A percentile compares a stretch with the other conserved stretches of the same genome.
Conservation (phyloP, 2,329 filamentous ascomycete species). For the Camillea tinctor region DNA sequence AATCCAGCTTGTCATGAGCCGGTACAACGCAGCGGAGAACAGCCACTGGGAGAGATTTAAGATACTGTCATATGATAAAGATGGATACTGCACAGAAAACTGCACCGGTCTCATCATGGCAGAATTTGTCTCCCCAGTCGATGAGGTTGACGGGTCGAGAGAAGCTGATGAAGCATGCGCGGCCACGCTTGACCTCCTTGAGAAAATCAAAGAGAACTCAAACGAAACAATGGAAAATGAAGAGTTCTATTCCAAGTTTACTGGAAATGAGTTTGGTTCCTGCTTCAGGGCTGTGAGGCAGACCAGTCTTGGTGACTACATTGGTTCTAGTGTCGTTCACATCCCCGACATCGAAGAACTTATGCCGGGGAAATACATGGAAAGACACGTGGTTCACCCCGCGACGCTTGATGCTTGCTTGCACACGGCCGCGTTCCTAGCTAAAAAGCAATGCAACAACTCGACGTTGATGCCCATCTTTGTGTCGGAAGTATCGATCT, state of each 20-base stretch:
- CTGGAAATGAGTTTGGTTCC: slow-evolving; percentile 7
- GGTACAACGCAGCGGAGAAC: neutral
- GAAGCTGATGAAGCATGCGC: neutral
- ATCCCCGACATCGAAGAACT: slow-evolving; percentile 1
- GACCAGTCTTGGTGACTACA: neutral
- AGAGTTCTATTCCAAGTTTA: slow-evolving; percentile 1
- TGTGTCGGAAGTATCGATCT: neutral
- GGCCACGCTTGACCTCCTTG: neutral
- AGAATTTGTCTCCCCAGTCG: neutral
- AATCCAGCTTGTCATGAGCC: neutral
- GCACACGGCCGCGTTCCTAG: slow-evolving; percentile 1
- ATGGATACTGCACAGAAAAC: neutral
- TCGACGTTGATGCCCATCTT: slow-evolving; percentile 2
- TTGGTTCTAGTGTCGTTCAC: neutral
- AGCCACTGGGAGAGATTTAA: neutral
- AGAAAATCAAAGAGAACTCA: no score
- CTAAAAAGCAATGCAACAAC: neutral
- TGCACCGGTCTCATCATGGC: slow-evolving; percentile 1
- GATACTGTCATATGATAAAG: neutral
- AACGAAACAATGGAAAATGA: neutral
- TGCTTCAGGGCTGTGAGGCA: slow-evolving; percentile 1
- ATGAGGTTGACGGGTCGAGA: neutral
- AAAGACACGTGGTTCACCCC: slow-evolving; percentile 8
- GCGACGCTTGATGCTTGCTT: slow-evolving; percentile 2
- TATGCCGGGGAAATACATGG: slow-evolving; percentile 8